Evolutionary conservation across 805 yeast genomes (phyloP), one percentile per base, ranked within the genome.

Genomic region (Yamadazyma sp.): DNA sequence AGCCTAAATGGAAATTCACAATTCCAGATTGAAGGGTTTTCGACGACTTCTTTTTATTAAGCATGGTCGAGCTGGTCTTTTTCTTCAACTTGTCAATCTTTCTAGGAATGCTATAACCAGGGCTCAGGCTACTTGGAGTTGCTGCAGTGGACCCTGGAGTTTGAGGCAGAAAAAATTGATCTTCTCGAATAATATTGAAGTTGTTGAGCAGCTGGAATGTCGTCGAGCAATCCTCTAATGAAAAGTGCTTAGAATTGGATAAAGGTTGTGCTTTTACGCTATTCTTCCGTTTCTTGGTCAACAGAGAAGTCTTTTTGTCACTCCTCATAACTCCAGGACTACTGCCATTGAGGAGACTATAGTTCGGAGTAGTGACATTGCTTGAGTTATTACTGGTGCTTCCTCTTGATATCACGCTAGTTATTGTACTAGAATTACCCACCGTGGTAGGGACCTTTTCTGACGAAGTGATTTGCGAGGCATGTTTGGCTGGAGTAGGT

Each of bases 1-100:
- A n/a, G 59, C 20, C 24, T 13, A 32, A 24, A 11, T 22, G 29
- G 11, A 32, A 32, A 34, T 57, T 57, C 21, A 47, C 45, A 29
- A 62, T 52, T 1, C 67, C 64, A 3, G 60, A 49, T 42, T 57
- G 53, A 59, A 61, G 55, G 40, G 46, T 52, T 35, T 52, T 53
- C n/a, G 22, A 20, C 11, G 14, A 15, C 14, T 28, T 35, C 12
- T 21, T 28, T 14, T 22, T 35, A 14, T 30, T 35, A 6, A 30
- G 15, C 17, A 13, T 24, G 8, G 22, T n/a, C 13, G 30, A n/a
- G 13, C 35, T 29, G 3, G 4, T 5, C 11, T 37, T 32, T 19
- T 38, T 38, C 13, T 18, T 27, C 21, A 38, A 28, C 6, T 35
- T 35, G 17, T 35, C 38, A 6, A 28, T 13, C 17, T 35, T 35